phyloP scores from a whole-genome alignment of 2,329 filamentous ascomycete species.

The Fusarium dimerum region DNA sequence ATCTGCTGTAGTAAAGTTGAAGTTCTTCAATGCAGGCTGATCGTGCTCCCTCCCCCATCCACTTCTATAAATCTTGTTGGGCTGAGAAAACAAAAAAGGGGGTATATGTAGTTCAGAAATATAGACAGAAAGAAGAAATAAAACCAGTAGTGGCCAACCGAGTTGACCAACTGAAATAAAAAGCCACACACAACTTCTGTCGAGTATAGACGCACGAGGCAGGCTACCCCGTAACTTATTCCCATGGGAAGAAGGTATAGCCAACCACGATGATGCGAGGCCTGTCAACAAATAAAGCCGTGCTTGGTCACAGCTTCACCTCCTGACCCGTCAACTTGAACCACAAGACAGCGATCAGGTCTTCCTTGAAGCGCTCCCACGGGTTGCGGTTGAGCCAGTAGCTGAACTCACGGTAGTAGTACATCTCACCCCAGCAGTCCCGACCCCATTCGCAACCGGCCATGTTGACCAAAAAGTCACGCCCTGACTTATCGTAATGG shows the following conservation, averaged over 20 bases:
- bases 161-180: not conserved
- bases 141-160: slow-evolving; percentile 10
- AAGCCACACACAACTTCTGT: not conserved
- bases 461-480: slow-evolving; percentile 98
- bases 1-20: too few species aligned
- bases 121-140: slow-evolving; percentile 19
- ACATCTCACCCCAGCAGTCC: slow-evolving; percentile 98
- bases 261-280: not conserved
- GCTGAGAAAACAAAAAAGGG: slow-evolving; percentile 7
- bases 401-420: slow-evolving; percentile 88
- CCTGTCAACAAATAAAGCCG: not conserved
- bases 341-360: slow-evolving; percentile 61
- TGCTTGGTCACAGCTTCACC: slow-evolving; percentile 51
- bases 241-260: not conserved
- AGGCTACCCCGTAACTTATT: not conserved
- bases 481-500: slow-evolving; percentile 82
- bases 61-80: slow-evolving; percentile 22
- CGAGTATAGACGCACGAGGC: not conserved
- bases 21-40: too few species aligned
- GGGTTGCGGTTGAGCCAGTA: slow-evolving; percentile 81
- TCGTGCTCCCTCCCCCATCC: slow-evolving; percentile 2
- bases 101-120: slow-evolving; percentile 20
- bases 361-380: slow-evolving; percentile 78
- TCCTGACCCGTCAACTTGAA: slow-evolving; percentile 63
- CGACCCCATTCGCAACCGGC: slow-evolving; percentile 95